Evolutionary conservation across 2,329 filamentous ascomycete genomes (phyloP), one percentile per base, ranked within the genome.

Genomic region (Gaeumannomyces sp.): DNA sequence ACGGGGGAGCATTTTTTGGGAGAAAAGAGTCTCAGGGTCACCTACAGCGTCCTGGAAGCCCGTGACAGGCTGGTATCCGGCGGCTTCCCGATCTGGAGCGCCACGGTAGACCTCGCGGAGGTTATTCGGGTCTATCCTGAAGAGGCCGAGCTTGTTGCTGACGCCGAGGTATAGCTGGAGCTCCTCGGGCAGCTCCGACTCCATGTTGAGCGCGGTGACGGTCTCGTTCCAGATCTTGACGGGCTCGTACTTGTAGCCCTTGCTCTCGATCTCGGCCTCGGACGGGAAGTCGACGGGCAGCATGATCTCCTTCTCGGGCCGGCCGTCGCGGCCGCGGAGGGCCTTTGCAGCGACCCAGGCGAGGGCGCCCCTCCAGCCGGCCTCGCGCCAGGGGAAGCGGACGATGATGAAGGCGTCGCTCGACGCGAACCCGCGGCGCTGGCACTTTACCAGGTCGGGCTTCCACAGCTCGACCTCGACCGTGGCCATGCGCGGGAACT

Each of bases 1-100:
- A 27, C 10, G 31, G 33, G 28, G 59, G 13, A 14, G 8, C 33
- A 35, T n/a, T 10, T 14, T 4, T 11, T 35, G 33, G 50, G n/a
- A 50, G 60, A 62, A 63, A 27, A 53, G 22, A 4, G 11, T 4
- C 6, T 10, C 6, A n/a, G n/a, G 29, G 50, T 22, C n/a, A 76
- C 85, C 75, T 78, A 89, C 88, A 59, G 85, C 85, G 73, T 92
- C 90, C 67, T 89, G 86, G 72, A 91, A 91, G 62, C 86, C 86
- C 16, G 89, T 82, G 7, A 85, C 78, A 1, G 88, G 85, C 71
- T 89, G 85, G 69, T 88, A 89, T 0, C 87, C 87, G 0, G 86
- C 78, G 4, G 82, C 80, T 10, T 82, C 81, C 68, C 81, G 81
- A 22, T 74, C 79, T 0, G 89, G 88, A 11, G 88, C 87, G 72